A percentile compares a stretch with the other conserved stretches of the same genome.
These are phyloP conservation scores for Penicillium paxilli DNA, from an alignment of 495 filamentous ascomycete genomes.

Conservation along the genomic window DNA sequence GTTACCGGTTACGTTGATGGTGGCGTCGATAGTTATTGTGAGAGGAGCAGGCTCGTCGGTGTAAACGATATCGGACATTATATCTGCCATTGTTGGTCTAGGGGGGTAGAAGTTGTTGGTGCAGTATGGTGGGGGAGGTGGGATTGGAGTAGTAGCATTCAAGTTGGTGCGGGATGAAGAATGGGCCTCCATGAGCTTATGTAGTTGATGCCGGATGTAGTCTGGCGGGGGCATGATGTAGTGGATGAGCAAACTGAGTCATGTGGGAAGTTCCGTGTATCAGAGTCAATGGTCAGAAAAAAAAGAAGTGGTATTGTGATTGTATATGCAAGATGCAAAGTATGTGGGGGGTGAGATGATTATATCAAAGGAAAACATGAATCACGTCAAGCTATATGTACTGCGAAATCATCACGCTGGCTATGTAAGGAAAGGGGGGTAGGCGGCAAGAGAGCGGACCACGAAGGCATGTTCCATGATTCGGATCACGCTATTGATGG, in stretches of 20 bases:
- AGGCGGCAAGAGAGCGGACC: background rate
- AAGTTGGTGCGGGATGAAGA: conserved; percentile 8
- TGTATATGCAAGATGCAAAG: background rate
- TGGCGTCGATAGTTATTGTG: conserved; percentile 37
- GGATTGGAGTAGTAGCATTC: too few species aligned
- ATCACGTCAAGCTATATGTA: background rate
- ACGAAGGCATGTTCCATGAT: background rate
- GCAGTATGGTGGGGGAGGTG: conserved; percentile 17
- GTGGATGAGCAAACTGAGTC: background rate
- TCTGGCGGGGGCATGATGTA: conserved; percentile 21
- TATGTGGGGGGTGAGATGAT: background rate
- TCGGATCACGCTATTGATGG: background rate
- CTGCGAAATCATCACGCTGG: background rate
- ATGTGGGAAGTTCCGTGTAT: background rate
- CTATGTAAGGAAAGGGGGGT: background rate
- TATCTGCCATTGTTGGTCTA: conserved; percentile 6
- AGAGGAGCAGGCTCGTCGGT: conserved; percentile 13
- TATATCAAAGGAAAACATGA: background rate
- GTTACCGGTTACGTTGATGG: conserved; percentile 35
- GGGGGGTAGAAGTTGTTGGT: conserved; percentile 1
- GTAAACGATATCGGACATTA: background rate
- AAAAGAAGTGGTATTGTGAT: background rate
- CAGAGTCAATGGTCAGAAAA: background rate
- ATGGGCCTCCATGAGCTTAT: conserved; percentile 23
- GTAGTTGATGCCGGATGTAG: conserved; percentile 21